Evolutionary conservation across 306 rosid species (phyloP).

Genomic region (Canavalia gladiata): DNA sequence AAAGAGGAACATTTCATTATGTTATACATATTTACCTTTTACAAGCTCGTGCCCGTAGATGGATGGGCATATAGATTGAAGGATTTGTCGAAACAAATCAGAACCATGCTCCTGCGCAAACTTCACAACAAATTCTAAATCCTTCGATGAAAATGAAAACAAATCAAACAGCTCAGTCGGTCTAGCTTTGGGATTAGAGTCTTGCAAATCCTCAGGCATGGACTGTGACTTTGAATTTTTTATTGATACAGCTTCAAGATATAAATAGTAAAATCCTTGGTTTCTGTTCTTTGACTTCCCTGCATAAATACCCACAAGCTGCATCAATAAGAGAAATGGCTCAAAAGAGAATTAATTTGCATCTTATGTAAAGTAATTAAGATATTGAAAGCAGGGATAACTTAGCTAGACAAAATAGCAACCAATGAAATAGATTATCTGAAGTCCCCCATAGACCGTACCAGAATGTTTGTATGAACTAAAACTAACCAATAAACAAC

Average conservation of each 20-base stretch:
- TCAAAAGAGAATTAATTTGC: constrained; percentile 31
- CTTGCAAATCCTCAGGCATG: constrained; percentile 64
- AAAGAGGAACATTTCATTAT: constrained; percentile 39
- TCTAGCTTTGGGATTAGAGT: constrained; percentile 70
- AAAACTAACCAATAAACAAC: constrained; percentile 19
- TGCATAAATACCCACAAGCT: constrained; percentile 53
- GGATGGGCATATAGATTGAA: constrained; percentile 95
- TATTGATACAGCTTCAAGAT: constrained; percentile 87
- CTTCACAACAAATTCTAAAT: constrained; percentile 89
- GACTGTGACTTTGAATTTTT: constrained; percentile 86
- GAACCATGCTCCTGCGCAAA: constrained; percentile 78
- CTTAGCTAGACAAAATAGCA: constrained; percentile 27
- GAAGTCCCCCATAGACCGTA: not conserved
- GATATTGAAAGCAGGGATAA: constrained; percentile 14
- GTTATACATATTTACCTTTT: constrained; percentile 67
- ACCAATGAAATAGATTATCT: not conserved
- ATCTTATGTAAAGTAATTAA: constrained; percentile 32
- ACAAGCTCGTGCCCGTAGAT: constrained; percentile 98
- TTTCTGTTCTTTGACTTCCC: constrained; percentile 85
- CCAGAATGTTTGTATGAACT: constrained; percentile 4
- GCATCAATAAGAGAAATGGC: constrained; percentile 43
- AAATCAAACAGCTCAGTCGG: constrained; percentile 74
- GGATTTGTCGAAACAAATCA: constrained; percentile 86
- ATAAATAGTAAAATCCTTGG: constrained; percentile 95
- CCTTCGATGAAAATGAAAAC: constrained; percentile 83